Conservation (phyloP, 805 yeast genomes). For the Suhomyces prunicola region DNA sequence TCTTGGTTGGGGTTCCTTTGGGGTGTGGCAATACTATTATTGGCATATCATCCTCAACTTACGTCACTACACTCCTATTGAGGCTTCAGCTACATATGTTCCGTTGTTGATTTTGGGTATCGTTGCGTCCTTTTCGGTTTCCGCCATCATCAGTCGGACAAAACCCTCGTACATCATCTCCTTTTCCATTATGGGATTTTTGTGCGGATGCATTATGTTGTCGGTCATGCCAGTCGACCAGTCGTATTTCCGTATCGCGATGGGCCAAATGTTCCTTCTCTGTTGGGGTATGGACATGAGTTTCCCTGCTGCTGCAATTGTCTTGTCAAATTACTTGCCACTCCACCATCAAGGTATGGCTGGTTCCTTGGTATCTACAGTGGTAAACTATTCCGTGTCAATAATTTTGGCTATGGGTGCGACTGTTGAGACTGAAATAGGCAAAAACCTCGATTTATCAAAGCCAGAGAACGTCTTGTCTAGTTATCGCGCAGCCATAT, state of each 20-base stretch:
- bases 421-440: constrained; percentile 49
- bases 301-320: constrained; percentile 70
- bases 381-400: constrained; percentile 68
- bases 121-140: constrained; percentile 52
- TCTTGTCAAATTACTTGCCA: constrained; percentile 59
- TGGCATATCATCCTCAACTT: constrained; percentile 51
- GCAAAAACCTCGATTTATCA: constrained; percentile 5
- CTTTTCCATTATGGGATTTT: constrained; percentile 51
- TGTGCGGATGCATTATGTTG: constrained; percentile 51
- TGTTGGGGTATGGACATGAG: constrained; percentile 78
- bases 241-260: constrained; percentile 54
- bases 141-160: constrained; percentile 42
- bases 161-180: constrained; percentile 51
- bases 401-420: constrained; percentile 69
- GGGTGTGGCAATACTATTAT: constrained; percentile 67
- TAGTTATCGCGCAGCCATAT: constrained; percentile 56
- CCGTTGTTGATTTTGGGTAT: constrained; percentile 53
- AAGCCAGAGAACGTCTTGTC: constrained; percentile 16
- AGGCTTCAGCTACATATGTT: constrained; percentile 37
- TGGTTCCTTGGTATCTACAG: constrained; percentile 67
- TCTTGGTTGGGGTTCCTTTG: constrained; percentile 77
- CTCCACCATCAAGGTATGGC: constrained; percentile 72
- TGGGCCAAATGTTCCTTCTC: constrained; percentile 54
- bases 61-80: constrained; percentile 40
- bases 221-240: constrained; percentile 58